phyloP scores from a whole-genome alignment of 129 eudicot species.

The Helianthus tuberosus region DNA sequence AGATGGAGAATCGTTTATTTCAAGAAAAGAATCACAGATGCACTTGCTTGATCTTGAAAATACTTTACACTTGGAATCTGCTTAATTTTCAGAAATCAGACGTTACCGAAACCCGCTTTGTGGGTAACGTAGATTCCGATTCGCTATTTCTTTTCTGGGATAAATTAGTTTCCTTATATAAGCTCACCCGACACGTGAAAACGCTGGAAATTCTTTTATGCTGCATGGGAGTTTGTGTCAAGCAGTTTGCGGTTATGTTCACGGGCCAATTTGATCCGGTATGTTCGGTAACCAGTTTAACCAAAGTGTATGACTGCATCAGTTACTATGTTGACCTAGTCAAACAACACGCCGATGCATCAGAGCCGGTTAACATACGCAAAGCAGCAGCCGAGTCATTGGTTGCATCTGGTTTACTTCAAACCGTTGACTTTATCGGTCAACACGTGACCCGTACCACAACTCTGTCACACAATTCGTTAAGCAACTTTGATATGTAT shows the following conservation, averaged over 20 bases:
- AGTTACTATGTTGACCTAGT: constrained; percentile 62
- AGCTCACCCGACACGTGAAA: constrained; percentile 65
- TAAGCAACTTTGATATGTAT: constrained; percentile 35
- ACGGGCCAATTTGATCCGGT: constrained; percentile 36
- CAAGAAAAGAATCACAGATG: constrained; percentile 79
- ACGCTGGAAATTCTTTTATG: constrained; percentile 71
- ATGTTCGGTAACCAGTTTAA: constrained; percentile 30
- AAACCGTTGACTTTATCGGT: constrained; percentile 60
- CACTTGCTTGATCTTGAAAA: constrained; percentile 66
- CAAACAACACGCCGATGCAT: constrained; percentile 59
- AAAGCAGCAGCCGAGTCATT: constrained; percentile 91
- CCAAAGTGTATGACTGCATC: constrained; percentile 49
- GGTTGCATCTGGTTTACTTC: constrained; percentile 83
- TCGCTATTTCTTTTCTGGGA: constrained; percentile 70
- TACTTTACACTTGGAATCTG: constrained; percentile 74
- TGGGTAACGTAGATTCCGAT: constrained; percentile 51
- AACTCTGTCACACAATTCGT: constrained; percentile 26
- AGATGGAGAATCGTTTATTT: constrained; percentile 54
- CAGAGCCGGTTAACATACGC: constrained; percentile 87
- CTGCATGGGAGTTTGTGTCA: constrained; percentile 84
- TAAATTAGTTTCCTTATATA: constrained; percentile 54
- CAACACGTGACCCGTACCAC: constrained; percentile 31
- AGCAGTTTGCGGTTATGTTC: constrained; percentile 50
- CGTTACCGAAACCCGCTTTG: constrained; percentile 34
- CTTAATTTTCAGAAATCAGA: constrained; percentile 36